Evolutionary conservation across 2,329 filamentous ascomycete genomes (phyloP).

Genomic region (Elsinoe batatas): DNA sequence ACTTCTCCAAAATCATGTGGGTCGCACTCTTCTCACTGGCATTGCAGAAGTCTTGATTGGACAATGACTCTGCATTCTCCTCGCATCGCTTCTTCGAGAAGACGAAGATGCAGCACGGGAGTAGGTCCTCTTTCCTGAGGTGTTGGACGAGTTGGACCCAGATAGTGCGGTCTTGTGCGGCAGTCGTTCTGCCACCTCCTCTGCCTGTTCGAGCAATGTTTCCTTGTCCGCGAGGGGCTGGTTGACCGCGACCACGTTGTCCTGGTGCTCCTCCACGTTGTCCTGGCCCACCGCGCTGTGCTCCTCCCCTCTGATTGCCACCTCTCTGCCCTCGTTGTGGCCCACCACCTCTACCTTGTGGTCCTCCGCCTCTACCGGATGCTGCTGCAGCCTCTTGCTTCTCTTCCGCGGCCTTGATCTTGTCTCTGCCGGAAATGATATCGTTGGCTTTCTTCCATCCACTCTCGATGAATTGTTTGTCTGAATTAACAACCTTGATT

Average conservation of each 20-base stretch:
- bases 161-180: slow-evolving; percentile 87
- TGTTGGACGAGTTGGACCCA: slow-evolving; percentile 96
- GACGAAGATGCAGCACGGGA: slow-evolving; percentile 94
- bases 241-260: slow-evolving; percentile 48
- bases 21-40: slow-evolving; percentile 91
- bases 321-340: slow-evolving; percentile 39
- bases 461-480: slow-evolving; percentile 82
- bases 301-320: slow-evolving; percentile 36
- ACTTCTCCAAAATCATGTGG: slow-evolving; percentile 96
- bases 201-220: slow-evolving; percentile 86
- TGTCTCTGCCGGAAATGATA: slow-evolving; percentile 71
- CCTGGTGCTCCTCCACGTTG: slow-evolving; percentile 37
- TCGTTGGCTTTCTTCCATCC: slow-evolving; percentile 93
- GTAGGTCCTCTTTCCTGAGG: slow-evolving; percentile 72
- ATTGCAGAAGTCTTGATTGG: slow-evolving; percentile 90
- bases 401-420: slow-evolving; percentile 47
- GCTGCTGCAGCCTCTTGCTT: slow-evolving; percentile 39
- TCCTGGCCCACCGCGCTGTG: slow-evolving; percentile 31
- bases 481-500: slow-evolving; percentile 85
- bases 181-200: slow-evolving; percentile 75
- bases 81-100: slow-evolving; percentile 98
- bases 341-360: slow-evolving; percentile 42
- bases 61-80: slow-evolving; percentile 89
- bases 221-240: slow-evolving; percentile 51
- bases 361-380: slow-evolving; percentile 44